These are phyloP conservation scores for Colletotrichum chrysophilum DNA, from an alignment of 2,329 filamentous ascomycete genomes.

Conservation along the genomic window DNA sequence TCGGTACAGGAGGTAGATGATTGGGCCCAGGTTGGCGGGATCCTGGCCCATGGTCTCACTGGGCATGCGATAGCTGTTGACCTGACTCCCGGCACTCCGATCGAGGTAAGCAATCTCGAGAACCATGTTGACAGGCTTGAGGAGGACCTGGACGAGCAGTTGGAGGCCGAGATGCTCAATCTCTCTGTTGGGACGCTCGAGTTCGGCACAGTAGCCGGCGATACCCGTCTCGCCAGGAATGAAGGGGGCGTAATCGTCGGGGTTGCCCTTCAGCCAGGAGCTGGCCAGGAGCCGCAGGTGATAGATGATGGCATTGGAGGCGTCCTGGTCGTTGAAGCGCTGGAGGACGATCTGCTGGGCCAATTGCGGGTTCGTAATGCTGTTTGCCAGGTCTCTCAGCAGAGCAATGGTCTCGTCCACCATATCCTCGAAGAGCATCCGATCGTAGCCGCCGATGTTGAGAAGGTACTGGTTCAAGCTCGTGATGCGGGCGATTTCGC, in stretches of 20 bases:
- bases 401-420: conserved; percentile 75
- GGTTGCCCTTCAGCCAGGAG: conserved; percentile 81
- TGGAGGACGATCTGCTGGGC: conserved; percentile 60
- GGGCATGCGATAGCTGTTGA: conserved; percentile 73
- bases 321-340: conserved; percentile 75
- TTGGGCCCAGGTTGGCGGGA: conserved; percentile 47
- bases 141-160: conserved; percentile 77
- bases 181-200: conserved; percentile 80
- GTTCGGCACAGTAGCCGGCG: conserved; percentile 71
- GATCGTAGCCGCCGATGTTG: conserved; percentile 72
- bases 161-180: conserved; percentile 90
- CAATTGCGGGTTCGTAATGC: conserved; percentile 64
- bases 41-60: conserved; percentile 55
- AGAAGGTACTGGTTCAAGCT: conserved; percentile 74
- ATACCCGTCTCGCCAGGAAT: conserved; percentile 65
- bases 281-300: conserved; percentile 83
- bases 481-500: conserved; percentile 75
- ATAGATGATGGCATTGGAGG: conserved; percentile 81
- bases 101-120: conserved; percentile 93
- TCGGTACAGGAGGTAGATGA: conserved; percentile 67
- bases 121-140: conserved; percentile 78
- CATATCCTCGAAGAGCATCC: conserved; percentile 82
- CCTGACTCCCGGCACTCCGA: conserved; percentile 77
- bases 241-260: conserved; percentile 74
- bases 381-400: conserved; percentile 65